Evolutionary conservation across 2,329 filamentous ascomycete species (phyloP).

Genomic region (Fusarium sp.): DNA sequence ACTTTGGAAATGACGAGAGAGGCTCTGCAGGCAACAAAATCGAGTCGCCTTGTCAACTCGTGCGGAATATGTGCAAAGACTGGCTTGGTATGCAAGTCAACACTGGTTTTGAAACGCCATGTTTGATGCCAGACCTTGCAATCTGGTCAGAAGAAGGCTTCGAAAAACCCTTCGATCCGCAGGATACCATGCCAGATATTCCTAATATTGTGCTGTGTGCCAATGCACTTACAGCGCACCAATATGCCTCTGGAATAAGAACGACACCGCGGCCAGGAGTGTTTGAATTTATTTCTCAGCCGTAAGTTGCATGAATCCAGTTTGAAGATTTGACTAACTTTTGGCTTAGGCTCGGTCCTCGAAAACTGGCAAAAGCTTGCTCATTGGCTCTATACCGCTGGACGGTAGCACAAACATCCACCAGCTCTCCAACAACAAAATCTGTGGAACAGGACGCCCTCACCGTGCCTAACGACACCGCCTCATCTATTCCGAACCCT

Average conservation of each 20-base stretch:
- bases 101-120: slow-evolving; percentile 1
- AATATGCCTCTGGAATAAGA: slow-evolving; percentile 38
- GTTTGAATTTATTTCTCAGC: slow-evolving; percentile 56
- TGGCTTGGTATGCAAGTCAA: slow-evolving; percentile 40
- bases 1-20: slow-evolving; percentile 1
- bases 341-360: slow-evolving; percentile 50
- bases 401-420: slow-evolving; percentile 35
- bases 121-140: slow-evolving; percentile 46
- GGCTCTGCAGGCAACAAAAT: background rate
- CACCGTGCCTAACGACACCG: background rate
- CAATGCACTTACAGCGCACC: slow-evolving; percentile 50
- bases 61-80: slow-evolving; percentile 26
- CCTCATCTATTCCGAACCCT: background rate
- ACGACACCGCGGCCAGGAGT: slow-evolving; percentile 38
- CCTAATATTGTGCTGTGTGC: slow-evolving; percentile 52
- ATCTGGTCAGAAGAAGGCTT: slow-evolving; percentile 43
- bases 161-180: background rate
- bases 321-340: background rate
- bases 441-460: background rate
- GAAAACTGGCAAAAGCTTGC: slow-evolving; percentile 54
- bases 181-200: background rate
- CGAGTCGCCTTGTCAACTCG: slow-evolving; percentile 3
- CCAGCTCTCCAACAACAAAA: background rate
- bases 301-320: slow-evolving; percentile 45
- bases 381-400: slow-evolving; percentile 46